phyloP scores from a whole-genome alignment of 331 rosid species.

The Dryas integrifolia region DNA sequence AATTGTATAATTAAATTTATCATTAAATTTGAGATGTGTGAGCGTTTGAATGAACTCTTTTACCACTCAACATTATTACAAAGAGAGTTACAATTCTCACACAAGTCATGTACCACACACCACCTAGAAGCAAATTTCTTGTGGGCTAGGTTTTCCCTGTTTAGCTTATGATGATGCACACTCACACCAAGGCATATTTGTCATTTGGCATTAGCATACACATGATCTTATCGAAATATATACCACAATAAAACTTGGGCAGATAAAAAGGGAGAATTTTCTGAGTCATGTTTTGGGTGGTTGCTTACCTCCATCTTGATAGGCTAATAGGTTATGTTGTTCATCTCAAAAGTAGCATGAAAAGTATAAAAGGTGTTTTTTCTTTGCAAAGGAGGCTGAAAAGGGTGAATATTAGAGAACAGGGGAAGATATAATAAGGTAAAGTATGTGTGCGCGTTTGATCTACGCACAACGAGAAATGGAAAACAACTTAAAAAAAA shows the following conservation, averaged over 20 bases:
- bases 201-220: not conserved
- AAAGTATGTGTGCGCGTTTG: too few species aligned
- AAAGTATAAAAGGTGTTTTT: not conserved
- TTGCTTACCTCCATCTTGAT: not conserved
- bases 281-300: not conserved
- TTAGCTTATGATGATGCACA: not conserved
- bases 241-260: not conserved
- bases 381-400: slow-evolving; percentile 7
- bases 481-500: too few species aligned
- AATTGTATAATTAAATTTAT: too few species aligned
- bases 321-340: not conserved
- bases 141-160: not conserved
- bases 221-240: not conserved
- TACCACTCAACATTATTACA: too few species aligned
- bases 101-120: not conserved
- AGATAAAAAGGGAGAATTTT: not conserved
- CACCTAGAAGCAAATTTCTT: not conserved
- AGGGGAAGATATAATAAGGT: too few species aligned
- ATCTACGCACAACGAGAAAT: too few species aligned
- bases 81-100: too few species aligned
- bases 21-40: too few species aligned
- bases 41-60: too few species aligned
- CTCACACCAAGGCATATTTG: not conserved
- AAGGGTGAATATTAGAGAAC: not conserved
- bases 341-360: not conserved